Evolutionary conservation across 2,329 filamentous ascomycete genomes (phyloP).

Genomic region (Chaetomiaceae sp.): DNA sequence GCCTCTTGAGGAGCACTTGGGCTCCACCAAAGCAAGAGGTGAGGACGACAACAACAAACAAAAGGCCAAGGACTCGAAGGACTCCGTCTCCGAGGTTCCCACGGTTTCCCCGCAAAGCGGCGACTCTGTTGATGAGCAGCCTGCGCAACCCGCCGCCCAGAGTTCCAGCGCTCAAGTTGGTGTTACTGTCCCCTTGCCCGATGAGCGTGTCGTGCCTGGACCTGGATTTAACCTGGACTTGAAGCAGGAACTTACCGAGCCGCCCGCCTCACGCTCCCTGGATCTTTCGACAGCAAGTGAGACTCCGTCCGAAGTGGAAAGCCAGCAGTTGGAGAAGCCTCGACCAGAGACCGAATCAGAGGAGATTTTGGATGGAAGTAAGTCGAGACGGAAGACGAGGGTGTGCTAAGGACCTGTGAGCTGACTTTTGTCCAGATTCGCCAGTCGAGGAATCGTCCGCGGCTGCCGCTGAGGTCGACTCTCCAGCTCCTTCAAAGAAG

Average conservation of each 20-base stretch:
- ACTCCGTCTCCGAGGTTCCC: slow-evolving; percentile 14
- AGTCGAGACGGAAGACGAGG: not conserved
- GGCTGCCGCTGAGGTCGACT: not conserved
- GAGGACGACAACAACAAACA: slow-evolving; percentile 17
- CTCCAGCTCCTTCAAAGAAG: not conserved
- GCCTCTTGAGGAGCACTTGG: slow-evolving; percentile 20
- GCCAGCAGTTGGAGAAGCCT: not conserved
- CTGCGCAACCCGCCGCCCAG: slow-evolving; percentile 8
- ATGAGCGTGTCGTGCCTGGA: slow-evolving; percentile 4
- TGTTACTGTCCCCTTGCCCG: slow-evolving; percentile 12
- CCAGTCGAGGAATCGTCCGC: not conserved
- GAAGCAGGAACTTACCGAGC: slow-evolving; percentile 13
- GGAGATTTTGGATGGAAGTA: slow-evolving; percentile 7
- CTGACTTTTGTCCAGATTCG: not conserved
- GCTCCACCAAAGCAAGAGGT: slow-evolving; percentile 17
- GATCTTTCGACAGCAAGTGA: slow-evolving; percentile 2
- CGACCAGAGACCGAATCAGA: not conserved
- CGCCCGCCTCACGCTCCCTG: not conserved
- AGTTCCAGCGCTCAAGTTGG: slow-evolving; percentile 16
- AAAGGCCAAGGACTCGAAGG: slow-evolving; percentile 14
- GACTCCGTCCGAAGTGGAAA: not conserved
- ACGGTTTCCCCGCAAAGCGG: slow-evolving; percentile 9
- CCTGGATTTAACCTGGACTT: slow-evolving; percentile 14
- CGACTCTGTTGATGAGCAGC: slow-evolving; percentile 9
- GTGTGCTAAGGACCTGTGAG: not conserved